Base-by-base conservation (phyloP, 2,329 filamentous ascomycete genomes). In the Aspergillus oerlinghausenensis region DNA sequence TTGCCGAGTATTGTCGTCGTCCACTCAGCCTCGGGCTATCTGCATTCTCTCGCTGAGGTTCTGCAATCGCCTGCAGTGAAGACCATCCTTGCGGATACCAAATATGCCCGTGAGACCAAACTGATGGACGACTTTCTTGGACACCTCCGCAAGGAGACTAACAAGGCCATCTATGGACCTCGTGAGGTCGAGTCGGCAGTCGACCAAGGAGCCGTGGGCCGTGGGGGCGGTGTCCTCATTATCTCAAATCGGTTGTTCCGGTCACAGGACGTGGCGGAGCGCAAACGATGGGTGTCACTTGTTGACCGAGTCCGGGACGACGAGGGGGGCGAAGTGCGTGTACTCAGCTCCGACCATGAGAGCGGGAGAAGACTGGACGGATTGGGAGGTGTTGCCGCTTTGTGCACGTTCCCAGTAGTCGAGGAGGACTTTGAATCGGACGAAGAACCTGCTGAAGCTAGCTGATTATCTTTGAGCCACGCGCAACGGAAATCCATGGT, bases 271-370 rank as follows among this genome's bases (percentile, higher is more conserved):
- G 82, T 97, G 5, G 82, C 80, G 0, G 87, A 86, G 57, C 81
- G 94, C 63, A 89, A 87, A 70, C 84, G 86, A 61, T 97, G 92
- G 80, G 93, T 97, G 1, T 79, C 78, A 8, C 80, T 97, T 49
- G 92, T 97, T 3, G 93, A 97, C 71, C 87, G 87, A 60, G 93
- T 97, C n/a, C 85, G 87, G 62, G 86, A 86, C 53, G 77, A 80
- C 3, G 87, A 91, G 61, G 94, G 93, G 4, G 94, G 93, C 1
- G 92, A 97, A 63, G 90, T 91, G 0, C 81, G 90, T 54, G 84
- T 97, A n/a, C 76, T 97, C 28, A 97, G 93, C 73, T 92, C 89
- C 66, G 88, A 95, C 68, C 93, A 97, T 73, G 93, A 97, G 77
- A 97, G 92, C 71, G 94, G 94, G 0, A 88, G 88, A 76, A 81